Base-by-base conservation (phyloP, 495 filamentous ascomycete genomes). In the Venustampulla echinocandica region DNA sequence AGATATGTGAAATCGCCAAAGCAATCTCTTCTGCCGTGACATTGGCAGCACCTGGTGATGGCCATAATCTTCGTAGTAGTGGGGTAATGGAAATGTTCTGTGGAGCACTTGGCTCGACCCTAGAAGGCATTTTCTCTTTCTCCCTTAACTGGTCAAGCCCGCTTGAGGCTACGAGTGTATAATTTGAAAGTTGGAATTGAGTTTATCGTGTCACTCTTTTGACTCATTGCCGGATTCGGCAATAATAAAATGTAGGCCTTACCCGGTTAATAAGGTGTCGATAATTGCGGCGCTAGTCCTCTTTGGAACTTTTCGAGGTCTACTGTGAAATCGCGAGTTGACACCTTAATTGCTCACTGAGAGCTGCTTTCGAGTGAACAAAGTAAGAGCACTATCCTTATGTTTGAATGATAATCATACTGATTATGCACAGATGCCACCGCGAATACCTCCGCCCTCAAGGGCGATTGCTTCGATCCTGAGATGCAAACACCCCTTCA, bases 11-110 rank as follows among this genome's bases (percentile, higher is more conserved):
- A 53, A 99, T 81, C 13, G 92, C 90, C 6, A 81, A 66, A 46
- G 90, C 88, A 56, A 99, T 90, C 50, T 94, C 84, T 27, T 80
- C 72, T 15, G 90, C 81, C 15, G 77, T 76, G 10, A 89, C 81
- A 18, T 69, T 65, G 20, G 63, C 58, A 15, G 65, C 59, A 9
- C 62, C 59, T 0, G 76, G 70, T 24, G 75, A 68, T 42, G 85
- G 81, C 76, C 85, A 83, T 19, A 97, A 74, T 30, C 80, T 74
- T 49, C 85, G 79, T 42, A 97, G 79, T 13, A 97, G 75, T 13
- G 85, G 80, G 5, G 84, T 81, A 55, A 97, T 88, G 40, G 86
- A 85, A 56, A 86, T 53, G 18, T 32, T 42, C 17, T 50, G 50
- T 9, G 50, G 50, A 44, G 46, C 54, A 48, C 24, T 41, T 17